Percentiles rank a stretch among this genome's conserved stretches.
These are phyloP conservation scores for Pseudogymnoascus sp. DNA, from an alignment of 2,329 filamentous ascomycete genomes.

Conservation along the genomic window DNA sequence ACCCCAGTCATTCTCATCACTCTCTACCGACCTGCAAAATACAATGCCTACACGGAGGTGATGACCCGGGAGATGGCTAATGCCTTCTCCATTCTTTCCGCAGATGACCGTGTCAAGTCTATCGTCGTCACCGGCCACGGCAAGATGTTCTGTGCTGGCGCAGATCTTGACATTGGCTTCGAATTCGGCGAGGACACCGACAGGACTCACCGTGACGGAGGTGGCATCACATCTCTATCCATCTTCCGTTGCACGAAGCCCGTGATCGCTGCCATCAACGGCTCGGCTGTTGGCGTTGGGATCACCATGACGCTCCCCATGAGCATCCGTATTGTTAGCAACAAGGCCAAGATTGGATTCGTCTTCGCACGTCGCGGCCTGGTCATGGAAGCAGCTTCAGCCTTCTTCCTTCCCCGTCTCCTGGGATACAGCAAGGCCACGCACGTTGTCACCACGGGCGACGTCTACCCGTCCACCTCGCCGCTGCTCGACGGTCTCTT, in stretches of 20 bases:
- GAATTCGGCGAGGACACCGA: constrained; percentile 16
- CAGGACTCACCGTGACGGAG: constrained; percentile 38
- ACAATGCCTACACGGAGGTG: constrained; percentile 59
- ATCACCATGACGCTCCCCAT: constrained; percentile 53
- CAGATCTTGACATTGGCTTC: constrained; percentile 40
- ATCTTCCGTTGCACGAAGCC: constrained; percentile 50
- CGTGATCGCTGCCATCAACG: constrained; percentile 49
- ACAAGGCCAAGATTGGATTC: constrained; percentile 58
- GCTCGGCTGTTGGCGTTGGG: constrained; percentile 50
- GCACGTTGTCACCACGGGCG: constrained; percentile 58
- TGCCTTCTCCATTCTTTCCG: constrained; percentile 43
- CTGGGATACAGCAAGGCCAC: constrained; percentile 56
- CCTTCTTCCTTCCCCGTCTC: constrained; percentile 62
- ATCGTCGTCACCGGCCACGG: constrained; percentile 46
- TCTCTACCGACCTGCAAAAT: constrained; percentile 55
- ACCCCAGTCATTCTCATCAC: constrained; percentile 55
- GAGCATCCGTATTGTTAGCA: constrained; percentile 42
- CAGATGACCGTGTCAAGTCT: constrained; percentile 45
- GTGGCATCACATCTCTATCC: constrained; percentile 45
- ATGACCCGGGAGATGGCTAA: constrained; percentile 55
- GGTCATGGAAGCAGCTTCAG: constrained; percentile 61
- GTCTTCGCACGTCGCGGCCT: constrained; percentile 63
- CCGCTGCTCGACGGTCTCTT: constrained; percentile 54
- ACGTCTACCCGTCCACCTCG: constrained; percentile 44
- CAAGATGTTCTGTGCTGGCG: constrained; percentile 49